phyloP scores from a whole-genome alignment of 2,329 filamentous ascomycete species.

The Ophiostoma ulmi region DNA sequence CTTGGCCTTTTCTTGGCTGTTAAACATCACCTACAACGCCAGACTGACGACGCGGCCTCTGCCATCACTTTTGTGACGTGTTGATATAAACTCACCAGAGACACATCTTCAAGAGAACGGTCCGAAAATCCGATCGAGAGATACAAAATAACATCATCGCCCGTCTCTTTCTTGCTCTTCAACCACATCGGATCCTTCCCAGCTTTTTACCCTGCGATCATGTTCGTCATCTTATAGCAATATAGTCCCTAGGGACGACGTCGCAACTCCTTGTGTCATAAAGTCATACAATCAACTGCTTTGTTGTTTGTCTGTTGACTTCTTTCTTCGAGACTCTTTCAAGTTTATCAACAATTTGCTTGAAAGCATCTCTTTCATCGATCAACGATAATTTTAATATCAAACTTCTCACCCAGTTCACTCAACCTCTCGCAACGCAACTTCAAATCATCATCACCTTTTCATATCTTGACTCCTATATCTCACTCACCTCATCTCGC shows the following conservation, averaged over 20 bases:
- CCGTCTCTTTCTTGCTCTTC: conserved; percentile 1
- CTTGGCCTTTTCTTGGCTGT: conserved; percentile 17
- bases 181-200: conserved; percentile 5
- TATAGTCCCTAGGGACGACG: conserved; percentile 45
- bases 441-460: neutral
- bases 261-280: conserved; percentile 21
- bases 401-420: neutral
- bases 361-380: neutral
- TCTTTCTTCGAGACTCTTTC: neutral
- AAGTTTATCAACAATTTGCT: neutral
- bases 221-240: conserved; percentile 34
- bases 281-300: conserved; percentile 4
- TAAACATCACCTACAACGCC: neutral
- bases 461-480: neutral
- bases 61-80: neutral
- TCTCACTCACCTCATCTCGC: neutral
- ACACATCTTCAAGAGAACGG: neutral
- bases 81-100: neutral
- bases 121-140: conserved; percentile 1
- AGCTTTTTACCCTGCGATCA: conserved; percentile 27
- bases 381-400: neutral
- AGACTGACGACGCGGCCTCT: conserved; percentile 10
- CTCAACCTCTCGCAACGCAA: neutral
- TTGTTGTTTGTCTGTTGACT: conserved; percentile 14
- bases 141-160: neutral